Evolutionary conservation across 345 rosid genomes (phyloP), one percentile per base, ranked within the genome.

Genomic region (Corymbia maculata): DNA sequence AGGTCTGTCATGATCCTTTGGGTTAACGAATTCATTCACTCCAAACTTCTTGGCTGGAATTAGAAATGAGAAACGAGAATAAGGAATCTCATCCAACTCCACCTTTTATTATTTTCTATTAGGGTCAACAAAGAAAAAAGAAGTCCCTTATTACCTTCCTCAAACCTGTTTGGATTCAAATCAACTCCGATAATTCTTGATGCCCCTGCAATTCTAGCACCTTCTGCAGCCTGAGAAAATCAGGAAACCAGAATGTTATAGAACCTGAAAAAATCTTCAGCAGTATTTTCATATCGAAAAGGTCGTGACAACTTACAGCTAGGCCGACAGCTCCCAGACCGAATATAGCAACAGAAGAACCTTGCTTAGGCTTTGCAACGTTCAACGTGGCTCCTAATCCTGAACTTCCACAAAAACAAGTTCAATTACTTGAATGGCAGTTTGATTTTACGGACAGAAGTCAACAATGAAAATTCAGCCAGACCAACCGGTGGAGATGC

Each of bases 241-340:
- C 30, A 42, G 49, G 14, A 42, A 75, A 75, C 26, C 59, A 50
- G 24, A 51, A 47, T 42, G 49, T 16, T 57, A n/a, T 22, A 28
- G 42, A 85, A 51, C 4, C 24, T 0, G 45, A 52, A 51, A 51
- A 51, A 36, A 4, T 85, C 13, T 85, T 51, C 28, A 13, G 28
- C 26, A 75, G 8, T 21, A 75, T 42, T 42, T 75, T 75, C 84
- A 19, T 19, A 75, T 75, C 8, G 52, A 50, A 17, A 52, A 59
- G 49, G 19, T 42, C 3, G 8, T 75, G 26, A 21, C 49, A 19
- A 86, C 90, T 88, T 85, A 89, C 93, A 45, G 94, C 91, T 22
- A 92, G 89, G 64, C 94, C 94, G 2, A 93, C 93, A 52, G 93
- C 94, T 66, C 94, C 94, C n/a, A 93, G 86, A 68, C 94, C 94